Base-by-base conservation (phyloP, 345 rosid species). In the Garcia nutans region DNA sequence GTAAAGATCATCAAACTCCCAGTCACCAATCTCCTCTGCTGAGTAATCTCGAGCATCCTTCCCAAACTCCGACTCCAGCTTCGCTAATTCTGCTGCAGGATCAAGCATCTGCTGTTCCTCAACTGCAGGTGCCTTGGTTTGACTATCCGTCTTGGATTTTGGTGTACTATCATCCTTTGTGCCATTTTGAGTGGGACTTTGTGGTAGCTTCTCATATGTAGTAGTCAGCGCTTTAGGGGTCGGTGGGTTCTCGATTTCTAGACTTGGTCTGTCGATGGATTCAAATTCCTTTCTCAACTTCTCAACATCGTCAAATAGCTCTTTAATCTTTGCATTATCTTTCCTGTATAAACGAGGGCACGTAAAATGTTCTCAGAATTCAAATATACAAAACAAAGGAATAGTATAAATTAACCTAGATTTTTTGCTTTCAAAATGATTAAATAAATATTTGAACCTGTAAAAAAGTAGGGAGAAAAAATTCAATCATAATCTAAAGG, bases 1-100 rank as follows among this genome's bases (percentile, higher is more conserved):
- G 79, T 95, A 97, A 12, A 92, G 99, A 86, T 95, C 99, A 65
- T 95, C 99, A 20, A 95, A 95, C 76, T 95, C 99, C 97, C 99
- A 95, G 81, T 84, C 97, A 73, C 90, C 91, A 72, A 95, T 87
- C 87, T 95, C 99, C 74, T 88, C 94, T 3, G 80, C 68, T 1
- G 96, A 84, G 84, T 95, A 95, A 85, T 91, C 93, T 60, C 76
- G 90, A 59, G 81, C 82, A 71, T 84, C 92, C 81, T 93, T 92
- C 76, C 97, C 99, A 79, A 93, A 88, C 85, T 91, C 99, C 0
- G 94, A 88, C 83, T 96, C 99, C 54, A 96, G 85, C 89, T 87
- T 88, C 10, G 98, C 96, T 78, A 96, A 79, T 79, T 93, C 99
- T 15, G 96, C 97, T 74, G 89, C 94, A 55, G 88, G 74, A 75